These are phyloP conservation scores for Mycosphaerelloides madeirae DNA, from an alignment of 2,329 filamentous ascomycete genomes.

Conservation along the genomic window DNA sequence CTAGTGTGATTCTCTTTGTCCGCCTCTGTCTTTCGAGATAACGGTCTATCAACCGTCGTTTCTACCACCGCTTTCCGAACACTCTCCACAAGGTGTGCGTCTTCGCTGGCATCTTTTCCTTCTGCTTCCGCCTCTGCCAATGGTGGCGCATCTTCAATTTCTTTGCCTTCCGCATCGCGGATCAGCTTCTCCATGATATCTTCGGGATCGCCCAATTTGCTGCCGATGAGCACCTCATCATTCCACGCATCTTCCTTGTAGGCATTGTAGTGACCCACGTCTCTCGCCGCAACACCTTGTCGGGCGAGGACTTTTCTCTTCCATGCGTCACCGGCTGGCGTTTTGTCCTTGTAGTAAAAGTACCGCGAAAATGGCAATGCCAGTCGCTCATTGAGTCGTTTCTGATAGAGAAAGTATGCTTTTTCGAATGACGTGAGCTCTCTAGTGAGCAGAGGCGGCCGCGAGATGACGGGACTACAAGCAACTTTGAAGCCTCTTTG, in stretches of 20 bases:
- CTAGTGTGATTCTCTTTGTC: conserved; percentile 68
- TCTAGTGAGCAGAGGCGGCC: conserved; percentile 80
- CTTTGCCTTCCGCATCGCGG: conserved; percentile 62
- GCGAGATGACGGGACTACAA: conserved; percentile 76
- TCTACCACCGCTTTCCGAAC: conserved; percentile 20
- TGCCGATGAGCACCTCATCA: conserved; percentile 78
- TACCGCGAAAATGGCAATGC: conserved; percentile 80
- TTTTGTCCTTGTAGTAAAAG: conserved; percentile 93
- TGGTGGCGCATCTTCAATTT: conserved; percentile 47
- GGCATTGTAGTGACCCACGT: conserved; percentile 79
- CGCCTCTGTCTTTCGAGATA: conserved; percentile 68
- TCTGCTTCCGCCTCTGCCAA: conserved; percentile 38
- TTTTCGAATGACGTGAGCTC: conserved; percentile 83
- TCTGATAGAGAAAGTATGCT: conserved; percentile 94
- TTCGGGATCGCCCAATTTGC: conserved; percentile 60
- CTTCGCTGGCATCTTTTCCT: conserved; percentile 42
- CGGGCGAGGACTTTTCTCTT: conserved; percentile 77
- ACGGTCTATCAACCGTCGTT: conserved; percentile 59
- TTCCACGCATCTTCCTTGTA: conserved; percentile 75
- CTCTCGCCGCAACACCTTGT: conserved; percentile 65
- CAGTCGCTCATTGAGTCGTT: conserved; percentile 88
- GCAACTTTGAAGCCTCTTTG: conserved; percentile 42
- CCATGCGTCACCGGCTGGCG: conserved; percentile 81
- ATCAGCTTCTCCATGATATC: conserved; percentile 64
- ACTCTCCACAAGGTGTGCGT: conserved; percentile 25